Evolutionary conservation across 768 basidiomycete genomes (phyloP), one percentile per base, ranked within the genome.

Genomic region (Mycena galopus): DNA sequence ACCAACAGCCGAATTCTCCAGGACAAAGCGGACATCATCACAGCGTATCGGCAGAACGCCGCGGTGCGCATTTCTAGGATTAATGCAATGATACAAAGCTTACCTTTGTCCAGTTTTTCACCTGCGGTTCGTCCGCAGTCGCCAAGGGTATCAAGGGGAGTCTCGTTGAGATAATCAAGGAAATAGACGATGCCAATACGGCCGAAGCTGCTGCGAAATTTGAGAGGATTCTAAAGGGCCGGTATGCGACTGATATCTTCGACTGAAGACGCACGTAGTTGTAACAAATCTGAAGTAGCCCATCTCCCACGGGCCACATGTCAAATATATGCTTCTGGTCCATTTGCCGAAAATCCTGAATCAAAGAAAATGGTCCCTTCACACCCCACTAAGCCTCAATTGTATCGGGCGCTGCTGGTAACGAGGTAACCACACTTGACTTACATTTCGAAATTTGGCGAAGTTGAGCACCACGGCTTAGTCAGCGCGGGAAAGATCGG

Each of bases 181-280:
- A 69, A 4, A 75, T 60, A 50, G 67, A 56, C 58, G 64, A 62
- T 6, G 65, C 74, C 21, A 71, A 75, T 35, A 76, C 78, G 16
- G 77, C 73, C 8, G 78, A 81, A 44, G 84, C 84, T 0, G 75
- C 76, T 17, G 78, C 60, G n/a, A 60, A 78, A 42, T 84, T 85
- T 68, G 78, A 68, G 55, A 57, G 82, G 64, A 74, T 76, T 33
- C 76, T 84, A 21, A 80, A 81, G 29, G 84, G 82, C 8, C 78
- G 87, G n/a, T 87, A 84, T 72, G 84, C 85, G 6, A 85, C 85
- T 3, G 87, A 88, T 75, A 82, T 87, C 30, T 88, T 86, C 69
- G 85, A 85, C 53, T 87, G 74, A 77, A 25, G 3, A 27, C 17
- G 6, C 39, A 39, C 39, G 39, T 8, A 39, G 14, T 39, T 39